Percentiles rank a stretch among this genome's conserved stretches.
Evolutionary conservation across 768 basidiomycete genomes (phyloP).

Genomic region (Dentipellis sp.): DNA sequence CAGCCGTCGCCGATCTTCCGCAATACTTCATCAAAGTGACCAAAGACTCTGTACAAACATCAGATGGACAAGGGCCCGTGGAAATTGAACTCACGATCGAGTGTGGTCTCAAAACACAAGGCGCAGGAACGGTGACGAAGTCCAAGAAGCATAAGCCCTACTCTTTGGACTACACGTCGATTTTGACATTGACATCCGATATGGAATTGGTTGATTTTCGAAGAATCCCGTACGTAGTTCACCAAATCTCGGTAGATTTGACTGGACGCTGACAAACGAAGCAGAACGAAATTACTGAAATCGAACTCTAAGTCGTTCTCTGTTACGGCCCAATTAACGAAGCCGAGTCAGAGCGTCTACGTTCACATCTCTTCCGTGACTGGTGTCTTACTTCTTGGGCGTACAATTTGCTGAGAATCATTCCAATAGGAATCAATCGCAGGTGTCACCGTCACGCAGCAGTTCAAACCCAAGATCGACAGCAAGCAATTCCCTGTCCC

Average conservation of each 20-base stretch:
- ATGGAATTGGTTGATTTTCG: conserved; percentile 70
- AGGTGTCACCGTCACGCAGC: conserved; percentile 44
- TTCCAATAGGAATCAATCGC: conserved; percentile 54
- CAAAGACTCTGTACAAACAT: conserved; percentile 33
- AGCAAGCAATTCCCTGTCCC: conserved; percentile 53
- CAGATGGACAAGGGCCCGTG: conserved; percentile 42
- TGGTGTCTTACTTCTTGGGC: conserved; percentile 31
- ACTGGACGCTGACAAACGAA: not conserved
- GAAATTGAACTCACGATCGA: conserved; percentile 46
- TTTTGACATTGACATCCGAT: conserved; percentile 74
- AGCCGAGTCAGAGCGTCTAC: conserved; percentile 52
- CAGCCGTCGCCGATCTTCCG: conserved; percentile 54
- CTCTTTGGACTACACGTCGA: conserved; percentile 49
- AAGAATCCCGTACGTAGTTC: conserved; percentile 50
- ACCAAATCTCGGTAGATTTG: not conserved
- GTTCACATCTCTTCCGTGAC: conserved; percentile 37
- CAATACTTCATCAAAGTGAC: conserved; percentile 45
- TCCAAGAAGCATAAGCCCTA: conserved; percentile 38
- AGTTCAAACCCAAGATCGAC: conserved; percentile 50
- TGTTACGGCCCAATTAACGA: conserved; percentile 50
- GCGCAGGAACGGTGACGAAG: conserved; percentile 19
- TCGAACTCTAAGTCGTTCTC: conserved; percentile 46
- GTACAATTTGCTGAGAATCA: conserved; percentile 9
- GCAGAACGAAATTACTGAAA: conserved; percentile 60
- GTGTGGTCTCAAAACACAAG: conserved; percentile 39